These are phyloP conservation scores for Didymella sp. DNA, from an alignment of 2,329 filamentous ascomycete species.

Conservation along the genomic window DNA sequence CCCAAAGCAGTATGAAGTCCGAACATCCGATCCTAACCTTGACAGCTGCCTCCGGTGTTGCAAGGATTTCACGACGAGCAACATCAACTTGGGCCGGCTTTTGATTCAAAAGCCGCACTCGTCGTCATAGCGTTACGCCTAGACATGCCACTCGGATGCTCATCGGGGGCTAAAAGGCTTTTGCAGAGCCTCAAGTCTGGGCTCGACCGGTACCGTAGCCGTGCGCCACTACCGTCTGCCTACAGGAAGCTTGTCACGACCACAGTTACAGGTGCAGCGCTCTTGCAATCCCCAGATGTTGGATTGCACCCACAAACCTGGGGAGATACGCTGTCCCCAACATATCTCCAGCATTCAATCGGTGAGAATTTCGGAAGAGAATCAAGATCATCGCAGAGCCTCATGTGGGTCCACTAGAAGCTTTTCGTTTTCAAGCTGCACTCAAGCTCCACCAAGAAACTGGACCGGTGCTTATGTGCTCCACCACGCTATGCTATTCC, in stretches of 20 bases:
- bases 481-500: slow-evolving; percentile 29
- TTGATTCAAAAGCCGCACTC: slow-evolving; percentile 15
- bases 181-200: slow-evolving; percentile 9
- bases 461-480: slow-evolving; percentile 31
- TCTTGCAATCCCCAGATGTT: slow-evolving; percentile 1
- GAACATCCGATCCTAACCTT: slow-evolving; percentile 10
- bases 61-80: slow-evolving; percentile 12
- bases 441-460: slow-evolving; percentile 37
- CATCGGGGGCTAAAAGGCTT: slow-evolving; percentile 21
- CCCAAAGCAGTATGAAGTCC: slow-evolving; percentile 17
- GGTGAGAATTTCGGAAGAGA: slow-evolving; percentile 29
- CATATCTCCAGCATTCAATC: slow-evolving; percentile 18
- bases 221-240: slow-evolving; percentile 22
- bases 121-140: slow-evolving; percentile 16
- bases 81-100: slow-evolving; percentile 13
- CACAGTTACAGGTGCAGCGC: neutral
- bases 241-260: slow-evolving; percentile 14
- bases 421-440: slow-evolving; percentile 36
- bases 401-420: slow-evolving; percentile 42
- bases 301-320: neutral
- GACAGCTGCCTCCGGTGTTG: slow-evolving; percentile 10
- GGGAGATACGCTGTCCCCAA: slow-evolving; percentile 12
- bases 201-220: slow-evolving; percentile 10
- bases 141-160: slow-evolving; percentile 8
- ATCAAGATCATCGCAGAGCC: slow-evolving; percentile 31